A percentile compares a stretch with the other conserved stretches of the same genome.
Conservation (phyloP, 2,329 filamentous ascomycete genomes). For the Colletotrichum kahawae region DNA sequence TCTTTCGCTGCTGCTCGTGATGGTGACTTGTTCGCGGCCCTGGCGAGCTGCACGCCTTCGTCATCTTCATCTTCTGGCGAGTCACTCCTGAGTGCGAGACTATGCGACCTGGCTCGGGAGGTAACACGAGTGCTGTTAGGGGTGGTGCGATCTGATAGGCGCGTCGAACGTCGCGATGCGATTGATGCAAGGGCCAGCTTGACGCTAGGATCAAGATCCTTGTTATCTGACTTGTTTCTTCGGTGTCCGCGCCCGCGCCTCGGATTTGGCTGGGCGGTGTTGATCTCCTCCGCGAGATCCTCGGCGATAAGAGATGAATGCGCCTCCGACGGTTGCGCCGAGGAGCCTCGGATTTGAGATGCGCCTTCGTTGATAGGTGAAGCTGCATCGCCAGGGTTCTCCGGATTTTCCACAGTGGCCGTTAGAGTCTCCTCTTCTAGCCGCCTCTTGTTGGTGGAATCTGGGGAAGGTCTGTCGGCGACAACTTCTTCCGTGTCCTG, state of each 20-base stretch:
- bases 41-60: conserved; percentile 33
- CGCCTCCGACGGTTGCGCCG: conserved; percentile 19
- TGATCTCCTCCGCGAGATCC: conserved; percentile 8
- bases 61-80: conserved; percentile 28
- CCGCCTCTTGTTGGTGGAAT: background rate
- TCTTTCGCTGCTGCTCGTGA: conserved; percentile 19
- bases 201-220: conserved; percentile 22
- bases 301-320: conserved; percentile 21
- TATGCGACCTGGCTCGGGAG: conserved; percentile 31
- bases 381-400: background rate
- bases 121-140: conserved; percentile 25
- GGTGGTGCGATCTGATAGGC: conserved; percentile 21
- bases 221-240: conserved; percentile 15
- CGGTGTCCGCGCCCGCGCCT: conserved; percentile 15
- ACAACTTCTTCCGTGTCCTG: conserved; percentile 10
- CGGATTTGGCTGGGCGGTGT: conserved; percentile 9
- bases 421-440: background rate
- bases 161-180: conserved; percentile 21
- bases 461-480: background rate
- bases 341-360: conserved; percentile 18
- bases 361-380: conserved; percentile 8
- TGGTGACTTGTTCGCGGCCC: conserved; percentile 33
- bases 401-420: background rate
- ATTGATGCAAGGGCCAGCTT: conserved; percentile 20
- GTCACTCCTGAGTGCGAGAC: conserved; percentile 25